These are phyloP conservation scores for Wickerhamomyces sp. DNA, from an alignment of 1,139 yeast species.

Conservation along the genomic window DNA sequence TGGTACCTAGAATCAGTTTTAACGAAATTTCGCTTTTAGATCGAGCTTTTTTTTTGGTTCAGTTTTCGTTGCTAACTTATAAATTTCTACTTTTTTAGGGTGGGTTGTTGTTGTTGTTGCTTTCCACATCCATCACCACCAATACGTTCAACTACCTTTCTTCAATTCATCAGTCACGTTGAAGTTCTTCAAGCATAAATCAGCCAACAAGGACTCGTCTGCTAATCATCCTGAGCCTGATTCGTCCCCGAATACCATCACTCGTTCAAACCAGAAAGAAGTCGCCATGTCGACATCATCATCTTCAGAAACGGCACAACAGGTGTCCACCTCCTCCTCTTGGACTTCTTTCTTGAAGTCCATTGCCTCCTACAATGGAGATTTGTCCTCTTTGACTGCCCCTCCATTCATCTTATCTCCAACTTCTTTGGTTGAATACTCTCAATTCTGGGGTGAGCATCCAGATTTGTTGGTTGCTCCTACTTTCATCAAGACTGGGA, in stretches of 20 bases:
- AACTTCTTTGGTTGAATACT: conserved; percentile 81
- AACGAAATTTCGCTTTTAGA: background rate
- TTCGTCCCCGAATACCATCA: too few relatives aligned
- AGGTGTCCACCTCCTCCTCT: conserved; percentile 29
- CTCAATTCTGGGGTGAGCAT: conserved; percentile 92
- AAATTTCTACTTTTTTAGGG: background rate
- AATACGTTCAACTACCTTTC: background rate
- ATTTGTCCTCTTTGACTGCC: conserved; percentile 87
- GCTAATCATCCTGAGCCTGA: background rate
- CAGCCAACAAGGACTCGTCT: background rate
- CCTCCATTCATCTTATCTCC: conserved; percentile 97
- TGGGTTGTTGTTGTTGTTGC: too few relatives aligned
- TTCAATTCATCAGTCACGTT: background rate
- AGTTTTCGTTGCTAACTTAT: background rate
- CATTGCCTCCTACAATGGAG: conserved; percentile 91
- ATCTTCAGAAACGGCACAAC: background rate
- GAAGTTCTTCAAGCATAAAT: conserved; percentile 4
- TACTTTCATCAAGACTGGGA: conserved; percentile 34
- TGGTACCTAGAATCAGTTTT: too few relatives aligned
- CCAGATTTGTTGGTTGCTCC: conserved; percentile 80
- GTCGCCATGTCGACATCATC: background rate
- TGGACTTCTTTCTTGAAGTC: conserved; percentile 91
- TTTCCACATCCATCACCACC: too few relatives aligned
- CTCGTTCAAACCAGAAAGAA: background rate
- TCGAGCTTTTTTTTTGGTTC: background rate